Percentiles rank a stretch among this genome's conserved stretches.
Conservation (phyloP, 2,329 filamentous ascomycete genomes). For the Microdochium trichocladiopsis region DNA sequence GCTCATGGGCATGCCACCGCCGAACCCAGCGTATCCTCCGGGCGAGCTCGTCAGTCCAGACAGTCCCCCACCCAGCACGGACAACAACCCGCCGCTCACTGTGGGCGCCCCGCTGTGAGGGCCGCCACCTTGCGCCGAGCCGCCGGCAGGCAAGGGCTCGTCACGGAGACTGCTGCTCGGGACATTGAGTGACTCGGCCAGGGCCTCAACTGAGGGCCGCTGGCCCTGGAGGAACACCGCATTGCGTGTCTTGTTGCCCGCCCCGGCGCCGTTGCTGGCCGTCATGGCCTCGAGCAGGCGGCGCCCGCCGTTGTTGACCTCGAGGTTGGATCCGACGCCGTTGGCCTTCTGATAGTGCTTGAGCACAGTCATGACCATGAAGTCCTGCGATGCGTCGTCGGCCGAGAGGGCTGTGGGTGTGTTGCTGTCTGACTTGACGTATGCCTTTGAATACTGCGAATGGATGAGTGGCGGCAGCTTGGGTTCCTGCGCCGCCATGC, state of each 20-base stretch:
- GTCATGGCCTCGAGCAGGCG: conserved; percentile 46
- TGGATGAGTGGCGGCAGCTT: conserved; percentile 52
- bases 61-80: conserved; percentile 7
- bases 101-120: not conserved
- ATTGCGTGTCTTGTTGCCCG: conserved; percentile 31
- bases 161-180: conserved; percentile 36
- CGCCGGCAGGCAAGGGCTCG: conserved; percentile 24
- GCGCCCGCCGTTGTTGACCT: conserved; percentile 43
- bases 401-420: conserved; percentile 41
- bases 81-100: conserved; percentile 5
- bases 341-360: conserved; percentile 47
- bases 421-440: conserved; percentile 47
- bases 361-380: conserved; percentile 51
- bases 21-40: conserved; percentile 17
- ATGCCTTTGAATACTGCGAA: conserved; percentile 52
- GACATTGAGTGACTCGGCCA: conserved; percentile 43
- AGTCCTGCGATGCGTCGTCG: conserved; percentile 47
- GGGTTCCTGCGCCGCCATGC: conserved; percentile 46
- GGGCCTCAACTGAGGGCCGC: conserved; percentile 38
- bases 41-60: conserved; percentile 6
- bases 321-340: conserved; percentile 49
- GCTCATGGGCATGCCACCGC: conserved; percentile 40
- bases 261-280: conserved; percentile 16
- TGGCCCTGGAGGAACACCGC: conserved; percentile 38
- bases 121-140: conserved; percentile 4